A percentile compares a stretch with the other conserved stretches of the same genome.
phyloP scores from a whole-genome alignment of 768 basidiomycete species.

The Phanerochaete carnosa region DNA sequence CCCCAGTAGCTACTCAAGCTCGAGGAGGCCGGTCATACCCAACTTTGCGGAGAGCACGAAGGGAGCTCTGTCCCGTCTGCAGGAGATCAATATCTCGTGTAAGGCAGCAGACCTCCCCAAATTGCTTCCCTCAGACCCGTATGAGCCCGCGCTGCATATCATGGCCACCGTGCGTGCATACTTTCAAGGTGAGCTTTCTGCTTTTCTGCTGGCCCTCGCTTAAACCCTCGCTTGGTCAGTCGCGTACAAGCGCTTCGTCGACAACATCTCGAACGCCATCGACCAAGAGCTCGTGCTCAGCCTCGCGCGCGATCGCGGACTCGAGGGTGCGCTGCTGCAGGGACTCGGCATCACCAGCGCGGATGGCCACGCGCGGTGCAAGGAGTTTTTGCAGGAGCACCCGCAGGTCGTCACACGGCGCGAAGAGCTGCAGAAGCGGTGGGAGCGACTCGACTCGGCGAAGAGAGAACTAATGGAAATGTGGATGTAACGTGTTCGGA shows the following conservation, averaged over 20 bases:
- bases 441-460: slow-evolving; percentile 47
- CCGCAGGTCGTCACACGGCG: slow-evolving; percentile 40
- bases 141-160: slow-evolving; percentile 55
- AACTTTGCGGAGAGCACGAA: slow-evolving; percentile 25
- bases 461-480: slow-evolving; percentile 35
- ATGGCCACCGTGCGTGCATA: slow-evolving; percentile 75
- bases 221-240: slow-evolving; percentile 21
- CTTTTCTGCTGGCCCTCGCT: not conserved
- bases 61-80: slow-evolving; percentile 29
- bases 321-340: slow-evolving; percentile 42
- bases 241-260: slow-evolving; percentile 43
- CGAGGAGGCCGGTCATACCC: not conserved
- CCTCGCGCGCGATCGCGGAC: slow-evolving; percentile 37
- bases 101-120: slow-evolving; percentile 43
- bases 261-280: slow-evolving; percentile 40
- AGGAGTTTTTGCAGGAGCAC: slow-evolving; percentile 50
- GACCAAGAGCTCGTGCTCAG: slow-evolving; percentile 55
- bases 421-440: slow-evolving; percentile 47
- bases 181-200: slow-evolving; percentile 69
- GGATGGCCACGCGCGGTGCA: slow-evolving; percentile 44
- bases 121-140: slow-evolving; percentile 46
- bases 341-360: slow-evolving; percentile 51
- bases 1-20: not conserved
- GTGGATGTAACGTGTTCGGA: slow-evolving; percentile 7
- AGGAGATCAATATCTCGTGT: slow-evolving; percentile 32